Base-by-base conservation (phyloP, 2,329 filamentous ascomycete species). In the Clonostachys byssicola region DNA sequence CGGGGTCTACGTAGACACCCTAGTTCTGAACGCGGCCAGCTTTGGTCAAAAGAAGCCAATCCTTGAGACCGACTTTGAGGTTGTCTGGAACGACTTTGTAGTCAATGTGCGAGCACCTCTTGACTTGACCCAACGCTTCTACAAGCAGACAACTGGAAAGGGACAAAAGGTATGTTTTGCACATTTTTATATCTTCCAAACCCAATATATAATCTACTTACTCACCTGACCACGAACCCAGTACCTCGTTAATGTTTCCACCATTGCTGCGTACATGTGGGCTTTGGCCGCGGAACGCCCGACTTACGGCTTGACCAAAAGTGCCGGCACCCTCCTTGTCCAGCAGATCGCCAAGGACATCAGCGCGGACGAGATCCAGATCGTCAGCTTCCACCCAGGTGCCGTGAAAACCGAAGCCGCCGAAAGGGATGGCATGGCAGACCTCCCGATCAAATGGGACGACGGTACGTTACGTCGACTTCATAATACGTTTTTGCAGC, bases 341-440 rank as follows among this genome's bases (percentile, higher is more conserved):
- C 68, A 73, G 55, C 50, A 61, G 34, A 57, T 73, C 9, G 68
- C 69, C 5, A 53, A 61, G n/a, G 67, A 71, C 6, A 56, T 57
- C 0, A 44, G 57, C 1, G 49, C 54, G 0, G 45, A 47, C 0
- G 50, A 61, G 4, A 50, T 63, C 48, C 61, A 63, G 14, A 51
- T 63, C 13, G 43, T 63, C 7, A 56, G 50, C 30, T 57, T 57
- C 16, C 55, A 59, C 43, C 56, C 56, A 3, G 56, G 56, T 13
- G 44, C 47, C 7, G 46, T 57, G 17, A 44, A 49, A 17, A 68
- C 65, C 10, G 57, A 66, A 2, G 59, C 57, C 4, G 47, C 49
- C 44, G 46, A 43, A 0, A 17, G 43, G 1, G 60, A 56, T 0
- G 54, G 53, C n/a, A 50, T 45, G 2, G 50, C 56, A 20, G 54